phyloP scores from a whole-genome alignment of 176 grass and related monocot genomes.

The Aechmea fasciata region DNA sequence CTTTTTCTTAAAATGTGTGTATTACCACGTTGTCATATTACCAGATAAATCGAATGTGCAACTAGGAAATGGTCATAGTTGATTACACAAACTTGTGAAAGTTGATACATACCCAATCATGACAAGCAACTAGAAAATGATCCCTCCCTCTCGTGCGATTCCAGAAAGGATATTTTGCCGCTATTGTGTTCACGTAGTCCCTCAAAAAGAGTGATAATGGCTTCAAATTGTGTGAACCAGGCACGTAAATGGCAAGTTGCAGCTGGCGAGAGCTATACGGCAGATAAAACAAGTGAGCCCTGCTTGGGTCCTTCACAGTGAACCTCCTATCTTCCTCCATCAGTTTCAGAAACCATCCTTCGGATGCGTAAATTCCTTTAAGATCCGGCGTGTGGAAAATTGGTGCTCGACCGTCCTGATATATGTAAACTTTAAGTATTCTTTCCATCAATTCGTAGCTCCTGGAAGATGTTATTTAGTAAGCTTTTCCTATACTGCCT shows the following conservation, averaged over 20 bases:
- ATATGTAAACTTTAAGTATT: slow-evolving; percentile 77
- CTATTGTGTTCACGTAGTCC: slow-evolving; percentile 54
- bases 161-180: slow-evolving; percentile 67
- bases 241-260: slow-evolving; percentile 41
- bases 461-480: slow-evolving; percentile 49
- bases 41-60: no score
- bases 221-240: slow-evolving; percentile 51
- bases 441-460: slow-evolving; percentile 86
- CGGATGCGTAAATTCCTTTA: slow-evolving; percentile 64
- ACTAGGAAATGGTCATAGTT: no score
- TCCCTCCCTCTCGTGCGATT: slow-evolving; percentile 56
- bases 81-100: not conserved
- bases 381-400: slow-evolving; percentile 72
- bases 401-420: slow-evolving; percentile 52
- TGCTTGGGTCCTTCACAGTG: slow-evolving; percentile 32
- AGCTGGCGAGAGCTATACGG: slow-evolving; percentile 76
- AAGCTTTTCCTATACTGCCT: no score
- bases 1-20: no score
- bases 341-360: slow-evolving; percentile 91
- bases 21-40: no score
- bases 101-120: slow-evolving; percentile 48
- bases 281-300: slow-evolving; percentile 74
- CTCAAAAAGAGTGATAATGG: slow-evolving; percentile 45
- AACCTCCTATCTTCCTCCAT: slow-evolving; percentile 53
- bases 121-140: slow-evolving; percentile 79